A percentile compares a stretch with the other conserved stretches of the same genome.
phyloP scores from a whole-genome alignment of 2,329 filamentous ascomycete species.

The Curvularia eragrostidis region DNA sequence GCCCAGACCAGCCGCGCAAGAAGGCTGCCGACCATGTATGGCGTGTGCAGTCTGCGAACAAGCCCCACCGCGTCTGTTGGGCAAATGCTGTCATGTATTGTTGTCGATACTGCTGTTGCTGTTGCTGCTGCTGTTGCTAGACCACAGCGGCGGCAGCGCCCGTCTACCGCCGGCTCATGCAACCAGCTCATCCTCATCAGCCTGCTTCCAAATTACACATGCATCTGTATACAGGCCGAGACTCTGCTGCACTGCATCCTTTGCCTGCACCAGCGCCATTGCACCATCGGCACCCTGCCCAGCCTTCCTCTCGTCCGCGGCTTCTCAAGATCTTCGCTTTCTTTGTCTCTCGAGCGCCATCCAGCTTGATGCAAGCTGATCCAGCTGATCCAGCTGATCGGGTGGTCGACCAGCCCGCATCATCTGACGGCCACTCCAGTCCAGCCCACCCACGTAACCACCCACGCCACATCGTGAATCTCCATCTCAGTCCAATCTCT shows the following conservation, averaged over 20 bases:
- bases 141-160: neutral
- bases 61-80: constrained; percentile 1
- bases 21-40: constrained; percentile 15
- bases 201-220: constrained; percentile 9
- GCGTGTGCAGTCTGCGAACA: constrained; percentile 16
- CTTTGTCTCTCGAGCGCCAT: neutral
- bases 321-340: constrained; percentile 4
- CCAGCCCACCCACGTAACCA: neutral
- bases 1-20: constrained; percentile 17
- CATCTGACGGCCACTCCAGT: neutral
- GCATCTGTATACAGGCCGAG: constrained; percentile 2
- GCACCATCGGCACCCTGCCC: neutral
- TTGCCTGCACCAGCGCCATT: neutral
- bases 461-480: constrained; percentile 6
- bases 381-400: neutral
- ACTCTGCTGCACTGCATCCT: neutral
- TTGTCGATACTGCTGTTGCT: neutral
- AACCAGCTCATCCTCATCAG: neutral
- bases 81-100: neutral
- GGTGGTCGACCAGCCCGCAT: neutral
- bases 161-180: constrained; percentile 1
- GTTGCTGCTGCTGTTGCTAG: neutral
- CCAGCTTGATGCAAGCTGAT: neutral
- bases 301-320: neutral
- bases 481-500: neutral